These are phyloP conservation scores for Hirsutella minnesotensis DNA, from an alignment of 2,329 filamentous ascomycete species.

Conservation along the genomic window DNA sequence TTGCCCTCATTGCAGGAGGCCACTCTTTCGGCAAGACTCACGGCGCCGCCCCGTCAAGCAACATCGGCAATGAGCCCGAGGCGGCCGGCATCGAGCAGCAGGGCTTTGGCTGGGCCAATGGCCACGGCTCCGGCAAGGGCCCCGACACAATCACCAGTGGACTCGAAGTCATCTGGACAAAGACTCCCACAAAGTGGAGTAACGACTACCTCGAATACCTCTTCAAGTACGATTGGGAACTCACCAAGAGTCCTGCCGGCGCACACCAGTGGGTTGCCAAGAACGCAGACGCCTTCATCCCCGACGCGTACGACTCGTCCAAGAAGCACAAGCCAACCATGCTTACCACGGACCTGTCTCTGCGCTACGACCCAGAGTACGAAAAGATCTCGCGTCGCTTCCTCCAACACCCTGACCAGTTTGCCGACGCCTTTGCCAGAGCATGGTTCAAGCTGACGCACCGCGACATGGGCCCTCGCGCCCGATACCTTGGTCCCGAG, in stretches of 20 bases:
- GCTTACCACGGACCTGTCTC: slow-evolving; percentile 63
- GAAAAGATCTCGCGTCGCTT: slow-evolving; percentile 66
- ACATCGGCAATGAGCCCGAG: slow-evolving; percentile 57
- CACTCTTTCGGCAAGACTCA: slow-evolving; percentile 76
- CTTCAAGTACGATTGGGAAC: slow-evolving; percentile 69
- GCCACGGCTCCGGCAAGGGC: slow-evolving; percentile 53
- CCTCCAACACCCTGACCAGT: slow-evolving; percentile 55
- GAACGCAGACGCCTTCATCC: slow-evolving; percentile 53
- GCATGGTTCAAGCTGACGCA: slow-evolving; percentile 80
- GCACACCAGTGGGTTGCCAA: slow-evolving; percentile 70
- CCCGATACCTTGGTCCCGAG: slow-evolving; percentile 64
- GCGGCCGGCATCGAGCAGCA: slow-evolving; percentile 52
- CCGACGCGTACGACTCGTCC: slow-evolving; percentile 55
- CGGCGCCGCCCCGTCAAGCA: slow-evolving; percentile 51
- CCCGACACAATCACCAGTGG: slow-evolving; percentile 63
- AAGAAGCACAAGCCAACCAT: slow-evolving; percentile 68
- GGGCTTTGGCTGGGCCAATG: slow-evolving; percentile 63
- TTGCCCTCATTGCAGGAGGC: slow-evolving; percentile 66
- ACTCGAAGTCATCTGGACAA: slow-evolving; percentile 71
- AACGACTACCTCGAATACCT: slow-evolving; percentile 65
- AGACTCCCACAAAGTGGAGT: slow-evolving; percentile 65
- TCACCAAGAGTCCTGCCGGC: slow-evolving; percentile 62
- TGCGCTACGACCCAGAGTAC: slow-evolving; percentile 60
- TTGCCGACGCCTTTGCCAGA: slow-evolving; percentile 56
- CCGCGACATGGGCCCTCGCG: slow-evolving; percentile 63